Evolutionary conservation across 164 flowering plant genomes (phyloP).

Genomic region (Nelumbo lutea): DNA sequence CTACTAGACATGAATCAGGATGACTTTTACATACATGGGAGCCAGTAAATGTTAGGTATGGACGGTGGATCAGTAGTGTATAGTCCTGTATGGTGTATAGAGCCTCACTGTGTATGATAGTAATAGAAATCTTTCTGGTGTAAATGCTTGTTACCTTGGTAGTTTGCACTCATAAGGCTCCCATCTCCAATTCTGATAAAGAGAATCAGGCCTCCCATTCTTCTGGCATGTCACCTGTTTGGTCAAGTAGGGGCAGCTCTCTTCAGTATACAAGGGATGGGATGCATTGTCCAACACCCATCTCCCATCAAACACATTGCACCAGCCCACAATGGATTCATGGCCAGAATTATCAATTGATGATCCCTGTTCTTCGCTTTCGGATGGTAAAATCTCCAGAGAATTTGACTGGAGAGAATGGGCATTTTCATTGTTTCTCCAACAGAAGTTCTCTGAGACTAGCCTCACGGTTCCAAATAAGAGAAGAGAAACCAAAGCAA

Average conservation of each 20-base stretch:
- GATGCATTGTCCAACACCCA: constrained; percentile 75
- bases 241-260: constrained; percentile 67
- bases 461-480: constrained; percentile 38
- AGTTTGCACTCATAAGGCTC: constrained; percentile 64
- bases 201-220: constrained; percentile 86
- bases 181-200: constrained; percentile 93
- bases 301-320: constrained; percentile 72
- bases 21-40: no score
- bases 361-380: not conserved
- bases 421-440: constrained; percentile 16
- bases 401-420: not conserved
- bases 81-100: not conserved
- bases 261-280: constrained; percentile 59
- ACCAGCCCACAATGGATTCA: constrained; percentile 30
- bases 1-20: no score
- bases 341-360: constrained; percentile 20
- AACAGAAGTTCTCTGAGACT: constrained; percentile 28
- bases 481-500: constrained; percentile 39
- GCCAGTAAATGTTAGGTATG: not conserved
- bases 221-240: constrained; percentile 68
- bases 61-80: not conserved
- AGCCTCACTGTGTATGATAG: no score
- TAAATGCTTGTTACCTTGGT: constrained; percentile 51
- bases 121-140: no score
- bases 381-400: not conserved